These are phyloP conservation scores for Conringia planisiliqua DNA, from an alignment of 345 rosid species.

Conservation along the genomic window DNA sequence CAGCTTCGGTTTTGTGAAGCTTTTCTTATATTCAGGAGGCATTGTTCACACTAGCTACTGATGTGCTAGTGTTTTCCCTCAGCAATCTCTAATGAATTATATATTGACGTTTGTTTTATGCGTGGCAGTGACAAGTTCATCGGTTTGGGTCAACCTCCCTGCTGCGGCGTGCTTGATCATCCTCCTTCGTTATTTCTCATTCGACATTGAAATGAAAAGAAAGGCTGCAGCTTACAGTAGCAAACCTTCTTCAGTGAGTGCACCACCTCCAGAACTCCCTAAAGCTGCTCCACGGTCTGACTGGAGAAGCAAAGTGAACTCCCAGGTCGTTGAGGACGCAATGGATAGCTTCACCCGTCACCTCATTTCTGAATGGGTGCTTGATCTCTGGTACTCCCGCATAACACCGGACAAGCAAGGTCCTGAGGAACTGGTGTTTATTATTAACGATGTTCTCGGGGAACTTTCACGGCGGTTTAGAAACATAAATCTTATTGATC, in stretches of 20 bases:
- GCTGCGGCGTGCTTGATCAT: conserved; percentile 81
- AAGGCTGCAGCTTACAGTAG: conserved; percentile 65
- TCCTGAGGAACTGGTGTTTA: conserved; percentile 79
- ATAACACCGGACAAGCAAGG: conserved; percentile 85
- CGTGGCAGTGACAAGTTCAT: conserved; percentile 89
- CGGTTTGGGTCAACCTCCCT: conserved; percentile 90
- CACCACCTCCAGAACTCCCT: conserved; percentile 37
- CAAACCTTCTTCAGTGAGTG: conserved; percentile 42
- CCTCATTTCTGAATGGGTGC: conserved; percentile 85
- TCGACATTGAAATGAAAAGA: conserved; percentile 78
- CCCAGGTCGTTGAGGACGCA: conserved; percentile 86
- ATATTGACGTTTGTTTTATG: conserved; percentile 22
- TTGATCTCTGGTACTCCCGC: conserved; percentile 92
- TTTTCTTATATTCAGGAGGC: neutral
- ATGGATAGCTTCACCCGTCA: conserved; percentile 82
- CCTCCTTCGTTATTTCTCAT: conserved; percentile 74
- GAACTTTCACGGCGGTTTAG: conserved; percentile 74
- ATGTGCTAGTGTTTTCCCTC: neutral
- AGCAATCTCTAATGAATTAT: conserved; percentile 3
- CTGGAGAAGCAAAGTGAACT: conserved; percentile 91
- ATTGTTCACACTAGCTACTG: conserved; percentile 1
- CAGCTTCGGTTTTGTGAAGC: neutral
- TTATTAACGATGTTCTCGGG: conserved; percentile 76
- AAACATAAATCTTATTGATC: conserved; percentile 82
- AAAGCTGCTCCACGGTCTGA: conserved; percentile 49